Percentiles rank a stretch among this genome's conserved stretches.
Conservation (phyloP, 331 rosid species). For the Saraca asoca region DNA sequence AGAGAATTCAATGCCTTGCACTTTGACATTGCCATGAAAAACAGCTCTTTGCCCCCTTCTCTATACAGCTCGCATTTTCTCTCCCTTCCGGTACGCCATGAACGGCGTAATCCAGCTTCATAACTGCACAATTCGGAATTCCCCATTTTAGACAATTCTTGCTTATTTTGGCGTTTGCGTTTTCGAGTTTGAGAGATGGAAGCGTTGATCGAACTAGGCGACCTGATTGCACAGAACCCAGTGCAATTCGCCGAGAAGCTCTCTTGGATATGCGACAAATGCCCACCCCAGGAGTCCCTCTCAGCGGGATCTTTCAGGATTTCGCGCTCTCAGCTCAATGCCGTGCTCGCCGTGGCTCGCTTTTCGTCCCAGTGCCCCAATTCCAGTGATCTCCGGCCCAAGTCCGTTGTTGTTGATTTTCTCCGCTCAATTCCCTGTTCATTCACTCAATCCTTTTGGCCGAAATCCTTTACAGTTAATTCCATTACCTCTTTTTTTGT, state of each 20-base stretch:
- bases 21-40: too few relatives aligned
- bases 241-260: constrained; percentile 70
- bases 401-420: constrained; percentile 65
- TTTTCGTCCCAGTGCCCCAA: constrained; percentile 73
- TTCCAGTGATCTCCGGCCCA: constrained; percentile 72
- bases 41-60: too few relatives aligned
- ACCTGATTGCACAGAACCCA: constrained; percentile 84
- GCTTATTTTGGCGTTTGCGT: neutral
- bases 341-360: constrained; percentile 82
- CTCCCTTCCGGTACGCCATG: too few relatives aligned
- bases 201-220: constrained; percentile 89
- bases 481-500: constrained; percentile 60
- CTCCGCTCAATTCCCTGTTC: constrained; percentile 75
- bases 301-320: constrained; percentile 73
- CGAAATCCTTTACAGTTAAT: constrained; percentile 62
- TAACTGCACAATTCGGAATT: too few relatives aligned
- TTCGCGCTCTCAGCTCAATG: constrained; percentile 92
- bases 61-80: too few relatives aligned
- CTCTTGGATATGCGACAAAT: constrained; percentile 80
- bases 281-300: constrained; percentile 72
- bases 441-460: constrained; percentile 74
- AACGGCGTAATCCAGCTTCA: too few relatives aligned
- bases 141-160: too few relatives aligned
- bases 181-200: constrained; percentile 60
- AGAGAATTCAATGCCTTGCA: too few relatives aligned